Evolutionary conservation across 345 rosid genomes (phyloP).

Genomic region (Bretschneidera sinensis): DNA sequence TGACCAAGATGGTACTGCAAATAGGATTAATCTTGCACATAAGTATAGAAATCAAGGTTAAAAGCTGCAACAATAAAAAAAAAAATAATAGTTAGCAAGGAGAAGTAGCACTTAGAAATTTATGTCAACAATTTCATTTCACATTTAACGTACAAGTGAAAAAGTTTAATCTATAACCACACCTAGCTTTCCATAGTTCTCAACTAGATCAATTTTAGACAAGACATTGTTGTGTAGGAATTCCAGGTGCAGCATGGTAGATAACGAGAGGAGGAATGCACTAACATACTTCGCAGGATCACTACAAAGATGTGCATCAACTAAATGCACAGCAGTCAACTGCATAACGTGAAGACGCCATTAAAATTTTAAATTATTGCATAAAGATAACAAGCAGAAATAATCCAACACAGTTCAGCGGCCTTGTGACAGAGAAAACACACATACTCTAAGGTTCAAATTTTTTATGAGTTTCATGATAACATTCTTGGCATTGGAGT

Average conservation of each 20-base stretch:
- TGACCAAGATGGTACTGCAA: constrained; percentile 55
- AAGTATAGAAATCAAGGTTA: no score
- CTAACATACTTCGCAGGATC: constrained; percentile 84
- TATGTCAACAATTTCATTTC: no score
- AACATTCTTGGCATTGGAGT: constrained; percentile 68
- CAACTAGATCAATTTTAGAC: constrained; percentile 88
- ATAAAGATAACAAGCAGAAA: constrained; percentile 11
- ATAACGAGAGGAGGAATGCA: constrained; percentile 72
- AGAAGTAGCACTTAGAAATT: no score
- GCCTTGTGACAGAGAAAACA: background rate
- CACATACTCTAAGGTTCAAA: constrained; percentile 72
- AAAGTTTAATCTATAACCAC: background rate
- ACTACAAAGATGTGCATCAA: constrained; percentile 82
- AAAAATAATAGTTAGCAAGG: constrained; percentile 9
- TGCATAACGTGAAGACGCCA: constrained; percentile 34
- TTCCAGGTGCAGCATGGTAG: constrained; percentile 94
- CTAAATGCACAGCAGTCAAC: constrained; percentile 85
- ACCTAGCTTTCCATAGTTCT: constrained; percentile 91
- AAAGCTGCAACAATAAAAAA: constrained; percentile 60
- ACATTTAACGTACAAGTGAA: no score
- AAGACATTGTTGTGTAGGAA: constrained; percentile 85
- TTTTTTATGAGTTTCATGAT: constrained; percentile 71
- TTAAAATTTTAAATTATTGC: constrained; percentile 7
- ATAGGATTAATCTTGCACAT: constrained; percentile 84
- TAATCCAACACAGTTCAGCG: constrained; percentile 2